These are phyloP conservation scores for Aspergillus aculeatinus DNA, from an alignment of 2,329 filamentous ascomycete genomes.

Conservation along the genomic window DNA sequence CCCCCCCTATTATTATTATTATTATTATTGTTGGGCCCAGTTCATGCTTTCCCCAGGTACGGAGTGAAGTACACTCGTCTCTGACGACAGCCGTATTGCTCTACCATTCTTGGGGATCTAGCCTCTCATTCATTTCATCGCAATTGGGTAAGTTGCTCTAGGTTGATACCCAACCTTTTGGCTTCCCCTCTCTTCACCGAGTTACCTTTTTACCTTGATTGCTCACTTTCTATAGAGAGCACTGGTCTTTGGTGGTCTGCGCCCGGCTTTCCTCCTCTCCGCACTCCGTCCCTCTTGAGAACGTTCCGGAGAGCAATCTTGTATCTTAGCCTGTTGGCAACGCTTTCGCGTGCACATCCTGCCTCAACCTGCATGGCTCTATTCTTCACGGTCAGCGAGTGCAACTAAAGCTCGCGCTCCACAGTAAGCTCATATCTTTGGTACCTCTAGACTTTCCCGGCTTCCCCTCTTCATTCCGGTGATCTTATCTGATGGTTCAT, in stretches of 20 bases:
- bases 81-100: neutral
- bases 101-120: neutral
- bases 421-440: constrained; percentile 14
- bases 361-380: constrained; percentile 30
- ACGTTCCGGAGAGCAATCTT: constrained; percentile 4
- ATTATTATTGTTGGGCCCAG: constrained; percentile 7
- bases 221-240: neutral
- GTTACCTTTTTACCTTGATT: constrained; percentile 2
- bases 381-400: constrained; percentile 20
- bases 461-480: constrained; percentile 7
- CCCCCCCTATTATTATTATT: constrained; percentile 3
- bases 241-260: constrained; percentile 1
- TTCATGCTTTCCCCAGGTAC: constrained; percentile 15
- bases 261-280: constrained; percentile 8
- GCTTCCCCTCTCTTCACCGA: constrained; percentile 3
- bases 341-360: constrained; percentile 29
- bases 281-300: constrained; percentile 12
- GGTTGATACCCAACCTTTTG: constrained; percentile 13
- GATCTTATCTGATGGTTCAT: neutral
- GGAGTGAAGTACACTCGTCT: constrained; percentile 3
- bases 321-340: constrained; percentile 17
- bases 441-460: constrained; percentile 6
- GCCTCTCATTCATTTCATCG: constrained; percentile 1
- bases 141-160: constrained; percentile 14
- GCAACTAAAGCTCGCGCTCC: constrained; percentile 23